phyloP scores from a whole-genome alignment of 1,139 yeast species.

The Debaryomyces sp. region DNA sequence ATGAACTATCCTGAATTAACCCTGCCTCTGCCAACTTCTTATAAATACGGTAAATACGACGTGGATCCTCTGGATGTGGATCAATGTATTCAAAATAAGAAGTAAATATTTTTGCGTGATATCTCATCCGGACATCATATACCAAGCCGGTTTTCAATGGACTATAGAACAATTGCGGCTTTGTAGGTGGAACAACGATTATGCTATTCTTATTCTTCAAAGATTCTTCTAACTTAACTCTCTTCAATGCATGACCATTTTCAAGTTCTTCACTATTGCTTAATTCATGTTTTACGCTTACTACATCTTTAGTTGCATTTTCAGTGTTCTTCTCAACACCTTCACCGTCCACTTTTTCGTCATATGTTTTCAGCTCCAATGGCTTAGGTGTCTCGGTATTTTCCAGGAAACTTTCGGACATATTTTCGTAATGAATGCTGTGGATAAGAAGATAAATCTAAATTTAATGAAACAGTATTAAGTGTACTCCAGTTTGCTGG shows the following conservation, averaged over 20 bases:
- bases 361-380: neutral
- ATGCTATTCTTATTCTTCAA: constrained; percentile 20
- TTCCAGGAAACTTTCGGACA: constrained; percentile 4
- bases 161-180: constrained; percentile 62
- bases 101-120: constrained; percentile 92
- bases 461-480: neutral
- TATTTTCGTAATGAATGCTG: neutral
- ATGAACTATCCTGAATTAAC: constrained; percentile 74
- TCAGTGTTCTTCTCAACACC: neutral
- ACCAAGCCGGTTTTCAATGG: constrained; percentile 91
- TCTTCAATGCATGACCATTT: constrained; percentile 9
- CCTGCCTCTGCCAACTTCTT: constrained; percentile 95
- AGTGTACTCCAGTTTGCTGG: neutral
- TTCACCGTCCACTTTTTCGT: neutral
- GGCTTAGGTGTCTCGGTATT: neutral
- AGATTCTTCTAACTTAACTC: constrained; percentile 10
- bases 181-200: constrained; percentile 56
- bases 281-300: constrained; percentile 1
- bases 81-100: constrained; percentile 93
- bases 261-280: constrained; percentile 1
- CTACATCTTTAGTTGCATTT: neutral
- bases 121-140: constrained; percentile 96
- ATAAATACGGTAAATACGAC: constrained; percentile 91
- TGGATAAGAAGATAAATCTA: neutral
- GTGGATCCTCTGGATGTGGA: constrained; percentile 99